Conservation (phyloP, 2,329 filamentous ascomycete genomes). For the Hypoxylon rubiginosum region DNA sequence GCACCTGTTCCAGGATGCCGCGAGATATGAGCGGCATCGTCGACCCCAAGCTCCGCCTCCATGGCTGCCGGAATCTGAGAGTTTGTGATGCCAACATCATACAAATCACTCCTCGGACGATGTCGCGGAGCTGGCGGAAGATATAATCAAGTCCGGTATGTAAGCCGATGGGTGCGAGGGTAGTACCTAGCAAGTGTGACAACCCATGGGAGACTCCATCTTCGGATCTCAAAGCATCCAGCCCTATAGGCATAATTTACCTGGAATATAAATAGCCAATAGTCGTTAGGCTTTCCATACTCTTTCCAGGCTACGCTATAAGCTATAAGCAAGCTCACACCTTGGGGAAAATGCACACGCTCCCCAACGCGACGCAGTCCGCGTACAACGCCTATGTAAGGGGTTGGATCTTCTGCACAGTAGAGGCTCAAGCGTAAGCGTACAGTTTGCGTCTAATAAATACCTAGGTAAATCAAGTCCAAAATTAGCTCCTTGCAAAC, state of each 20-base stretch:
- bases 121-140: slow-evolving; percentile 29
- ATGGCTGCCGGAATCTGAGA: slow-evolving; percentile 14
- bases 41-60: slow-evolving; percentile 12
- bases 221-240: neutral
- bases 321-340: too few species aligned
- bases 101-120: neutral
- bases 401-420: neutral
- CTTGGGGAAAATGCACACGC: neutral
- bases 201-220: neutral
- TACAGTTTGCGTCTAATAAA: too few species aligned
- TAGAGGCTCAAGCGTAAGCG: too few species aligned
- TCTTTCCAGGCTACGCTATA: too few species aligned
- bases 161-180: neutral
- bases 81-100: slow-evolving; percentile 23
- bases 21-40: slow-evolving; percentile 17
- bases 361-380: neutral
- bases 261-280: neutral
- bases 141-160: slow-evolving; percentile 51
- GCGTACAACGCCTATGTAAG: neutral
- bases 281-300: too few species aligned
- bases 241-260: neutral
- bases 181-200: neutral
- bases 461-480: too few species aligned
- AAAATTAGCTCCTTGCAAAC: too few species aligned
- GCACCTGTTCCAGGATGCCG: slow-evolving; percentile 19